Percentiles rank a stretch among this genome's conserved stretches.
Evolutionary conservation across 768 basidiomycete genomes (phyloP).

Genomic region (Myochromella boudieri): DNA sequence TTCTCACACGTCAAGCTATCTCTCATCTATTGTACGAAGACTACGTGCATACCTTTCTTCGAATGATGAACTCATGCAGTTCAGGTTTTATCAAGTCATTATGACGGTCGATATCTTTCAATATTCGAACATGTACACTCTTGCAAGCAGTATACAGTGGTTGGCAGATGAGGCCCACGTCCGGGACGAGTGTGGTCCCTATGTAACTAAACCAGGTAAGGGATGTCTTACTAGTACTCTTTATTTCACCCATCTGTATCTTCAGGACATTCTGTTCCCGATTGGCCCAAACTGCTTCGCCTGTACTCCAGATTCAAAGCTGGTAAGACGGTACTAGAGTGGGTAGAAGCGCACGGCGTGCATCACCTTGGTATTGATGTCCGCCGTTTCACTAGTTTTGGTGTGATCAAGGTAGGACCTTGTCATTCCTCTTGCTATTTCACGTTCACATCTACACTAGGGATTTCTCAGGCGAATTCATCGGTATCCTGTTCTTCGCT

Average conservation of each 20-base stretch:
- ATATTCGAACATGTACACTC: conserved; percentile 95
- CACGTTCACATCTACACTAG: conserved; percentile 29
- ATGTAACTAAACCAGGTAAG: conserved; percentile 78
- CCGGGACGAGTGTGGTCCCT: conserved; percentile 87
- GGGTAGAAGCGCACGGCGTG: conserved; percentile 81
- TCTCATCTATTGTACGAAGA: conserved; percentile 89
- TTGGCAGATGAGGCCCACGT: conserved; percentile 85
- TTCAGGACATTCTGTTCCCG: conserved; percentile 59
- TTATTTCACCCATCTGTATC: conserved; percentile 3
- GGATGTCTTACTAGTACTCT: neutral
- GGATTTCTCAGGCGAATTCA: conserved; percentile 93
- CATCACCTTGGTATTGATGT: conserved; percentile 80
- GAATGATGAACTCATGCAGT: conserved; percentile 9
- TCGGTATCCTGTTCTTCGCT: conserved; percentile 82
- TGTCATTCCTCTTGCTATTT: neutral
- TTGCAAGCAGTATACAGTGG: conserved; percentile 84
- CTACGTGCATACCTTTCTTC: neutral
- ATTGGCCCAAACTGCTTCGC: conserved; percentile 85
- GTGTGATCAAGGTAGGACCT: conserved; percentile 86
- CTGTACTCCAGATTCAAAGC: conserved; percentile 86
- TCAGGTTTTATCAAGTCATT: conserved; percentile 92
- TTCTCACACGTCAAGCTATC: conserved; percentile 81
- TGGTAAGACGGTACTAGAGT: conserved; percentile 80
- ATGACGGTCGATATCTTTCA: conserved; percentile 98
- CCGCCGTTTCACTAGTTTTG: conserved; percentile 94